These are phyloP conservation scores for Suhomyces sp. DNA, from an alignment of 805 yeast genomes.

Conservation along the genomic window DNA sequence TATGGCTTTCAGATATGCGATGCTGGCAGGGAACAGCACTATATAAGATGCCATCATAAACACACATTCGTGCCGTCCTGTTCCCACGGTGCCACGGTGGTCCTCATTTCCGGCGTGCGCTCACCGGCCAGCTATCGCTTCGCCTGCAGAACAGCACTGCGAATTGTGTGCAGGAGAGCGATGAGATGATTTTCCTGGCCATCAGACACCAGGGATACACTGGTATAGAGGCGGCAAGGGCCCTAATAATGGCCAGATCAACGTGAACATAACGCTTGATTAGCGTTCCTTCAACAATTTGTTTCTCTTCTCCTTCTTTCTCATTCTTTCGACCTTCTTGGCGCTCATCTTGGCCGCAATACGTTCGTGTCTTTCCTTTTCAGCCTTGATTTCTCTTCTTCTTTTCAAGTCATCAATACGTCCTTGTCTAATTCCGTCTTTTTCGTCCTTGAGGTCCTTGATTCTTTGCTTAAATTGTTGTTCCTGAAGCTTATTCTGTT, in stretches of 20 bases:
- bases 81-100: neutral
- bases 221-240: neutral
- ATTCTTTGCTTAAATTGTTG: constrained; percentile 66
- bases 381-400: constrained; percentile 78
- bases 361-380: constrained; percentile 80
- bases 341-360: constrained; percentile 86
- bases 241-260: neutral
- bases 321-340: constrained; percentile 85
- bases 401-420: constrained; percentile 61
- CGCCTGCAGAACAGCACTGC: neutral
- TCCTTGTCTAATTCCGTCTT: constrained; percentile 55
- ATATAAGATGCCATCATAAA: neutral
- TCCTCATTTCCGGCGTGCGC: neutral
- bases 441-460: constrained; percentile 74
- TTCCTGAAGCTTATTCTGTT: constrained; percentile 63
- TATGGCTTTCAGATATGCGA: neutral
- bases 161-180: constrained; percentile 1
- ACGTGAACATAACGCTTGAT: neutral
- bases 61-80: neutral
- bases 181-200: neutral
- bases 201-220: neutral
- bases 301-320: constrained; percentile 91
- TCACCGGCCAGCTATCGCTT: neutral
- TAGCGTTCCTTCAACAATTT: constrained; percentile 88
- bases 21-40: neutral